phyloP scores from a whole-genome alignment of 345 rosid species.

The Lepidium aucheri region DNA sequence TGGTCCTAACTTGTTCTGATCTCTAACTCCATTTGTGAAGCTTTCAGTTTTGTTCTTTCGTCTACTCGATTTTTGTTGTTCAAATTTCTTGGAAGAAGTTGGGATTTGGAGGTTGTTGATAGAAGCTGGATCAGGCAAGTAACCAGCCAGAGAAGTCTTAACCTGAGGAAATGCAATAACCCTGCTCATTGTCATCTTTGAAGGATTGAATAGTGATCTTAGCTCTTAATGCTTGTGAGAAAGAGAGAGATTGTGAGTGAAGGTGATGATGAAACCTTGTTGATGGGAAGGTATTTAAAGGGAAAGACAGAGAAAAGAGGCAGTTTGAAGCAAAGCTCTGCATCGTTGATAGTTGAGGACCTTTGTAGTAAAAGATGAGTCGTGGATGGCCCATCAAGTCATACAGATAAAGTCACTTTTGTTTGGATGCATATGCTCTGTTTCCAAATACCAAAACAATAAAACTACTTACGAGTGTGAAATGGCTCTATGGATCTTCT shows the following conservation, averaged over 20 bases:
- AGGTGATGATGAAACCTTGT: slow-evolving; percentile 11
- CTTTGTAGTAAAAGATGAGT: slow-evolving; percentile 12
- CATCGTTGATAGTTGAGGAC: slow-evolving; percentile 1
- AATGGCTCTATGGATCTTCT: too few species aligned
- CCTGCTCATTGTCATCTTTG: slow-evolving; percentile 21
- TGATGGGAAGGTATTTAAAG: slow-evolving; percentile 20
- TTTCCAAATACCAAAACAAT: background rate
- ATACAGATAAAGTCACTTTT: slow-evolving; percentile 23
- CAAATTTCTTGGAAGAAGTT: slow-evolving; percentile 5
- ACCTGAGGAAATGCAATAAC: background rate
- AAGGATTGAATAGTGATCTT: background rate
- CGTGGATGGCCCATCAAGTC: slow-evolving; percentile 22
- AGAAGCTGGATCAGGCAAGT: slow-evolving; percentile 22
- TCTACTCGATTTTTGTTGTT: slow-evolving; percentile 18
- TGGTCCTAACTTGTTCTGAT: slow-evolving; percentile 36
- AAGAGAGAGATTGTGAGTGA: background rate
- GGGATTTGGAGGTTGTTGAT: slow-evolving; percentile 25
- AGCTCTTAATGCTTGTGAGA: background rate
- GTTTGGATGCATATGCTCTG: slow-evolving; percentile 10
- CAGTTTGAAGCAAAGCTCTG: slow-evolving; percentile 13
- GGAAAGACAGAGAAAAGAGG: slow-evolving; percentile 24
- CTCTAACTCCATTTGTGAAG: slow-evolving; percentile 30
- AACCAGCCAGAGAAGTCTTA: slow-evolving; percentile 1
- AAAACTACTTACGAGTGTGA: too few species aligned
- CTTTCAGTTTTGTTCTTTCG: slow-evolving; percentile 27